Conservation (phyloP, 75 land plant genomes). For the Cupressus sempervirens region DNA sequence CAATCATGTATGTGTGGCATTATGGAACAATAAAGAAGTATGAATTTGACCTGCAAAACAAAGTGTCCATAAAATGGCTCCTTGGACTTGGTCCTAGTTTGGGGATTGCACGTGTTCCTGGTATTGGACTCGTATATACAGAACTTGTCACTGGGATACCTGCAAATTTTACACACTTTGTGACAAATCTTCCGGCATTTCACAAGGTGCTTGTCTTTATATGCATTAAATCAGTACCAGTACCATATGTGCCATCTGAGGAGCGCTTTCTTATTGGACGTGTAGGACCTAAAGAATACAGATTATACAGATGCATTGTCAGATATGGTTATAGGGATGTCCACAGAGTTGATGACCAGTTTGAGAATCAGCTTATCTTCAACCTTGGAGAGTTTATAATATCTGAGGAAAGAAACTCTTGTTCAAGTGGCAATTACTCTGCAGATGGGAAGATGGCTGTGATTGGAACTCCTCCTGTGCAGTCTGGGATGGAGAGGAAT, state of each 20-base stretch:
- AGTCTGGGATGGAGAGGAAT: not conserved
- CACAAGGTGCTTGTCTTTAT: conserved; percentile 37
- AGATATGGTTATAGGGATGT: conserved; percentile 44
- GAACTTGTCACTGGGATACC: conserved; percentile 42
- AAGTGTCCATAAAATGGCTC: conserved; percentile 35
- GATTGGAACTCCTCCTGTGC: conserved; percentile 26
- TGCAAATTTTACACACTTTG: conserved; percentile 40
- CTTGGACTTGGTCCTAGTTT: conserved; percentile 33
- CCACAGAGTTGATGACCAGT: conserved; percentile 23
- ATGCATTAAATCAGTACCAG: conserved; percentile 11
- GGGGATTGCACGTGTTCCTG: conserved; percentile 45
- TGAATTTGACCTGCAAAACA: conserved; percentile 42
- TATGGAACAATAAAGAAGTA: conserved; percentile 40
- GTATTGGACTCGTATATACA: conserved; percentile 39
- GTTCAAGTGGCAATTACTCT: conserved; percentile 21
- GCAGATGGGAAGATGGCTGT: conserved; percentile 48
- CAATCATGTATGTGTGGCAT: conserved; percentile 45
- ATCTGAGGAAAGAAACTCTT: conserved; percentile 18
- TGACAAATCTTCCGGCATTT: conserved; percentile 40
- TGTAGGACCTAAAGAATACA: conserved; percentile 38
- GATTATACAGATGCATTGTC: conserved; percentile 38
- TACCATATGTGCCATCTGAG: conserved; percentile 41
- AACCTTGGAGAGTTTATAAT: conserved; percentile 38
- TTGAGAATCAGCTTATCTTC: conserved; percentile 28
- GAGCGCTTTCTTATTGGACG: conserved; percentile 43